phyloP scores from a whole-genome alignment of 495 filamentous ascomycete species.

The Podospora tetraspora region DNA sequence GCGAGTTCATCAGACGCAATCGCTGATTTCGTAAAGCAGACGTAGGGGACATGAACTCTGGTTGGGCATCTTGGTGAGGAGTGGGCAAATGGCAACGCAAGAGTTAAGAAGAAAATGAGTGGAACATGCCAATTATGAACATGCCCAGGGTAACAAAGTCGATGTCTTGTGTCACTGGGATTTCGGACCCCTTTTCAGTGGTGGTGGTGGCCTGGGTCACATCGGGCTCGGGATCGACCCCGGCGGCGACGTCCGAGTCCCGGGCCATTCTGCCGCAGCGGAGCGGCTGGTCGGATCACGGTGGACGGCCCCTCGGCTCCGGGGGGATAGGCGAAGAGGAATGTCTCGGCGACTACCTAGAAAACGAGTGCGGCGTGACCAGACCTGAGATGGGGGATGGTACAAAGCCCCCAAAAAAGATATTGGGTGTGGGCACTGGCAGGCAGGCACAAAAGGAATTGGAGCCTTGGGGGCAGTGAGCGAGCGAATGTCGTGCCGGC shows the following conservation, averaged over 20 bases:
- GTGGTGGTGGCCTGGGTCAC: background rate
- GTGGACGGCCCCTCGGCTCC: background rate
- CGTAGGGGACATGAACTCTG: background rate
- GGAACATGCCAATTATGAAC: conserved; percentile 80
- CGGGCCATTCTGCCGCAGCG: background rate
- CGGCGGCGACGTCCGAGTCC: background rate
- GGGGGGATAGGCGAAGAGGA: background rate
- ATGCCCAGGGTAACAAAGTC: conserved; percentile 89
- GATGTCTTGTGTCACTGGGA: conserved; percentile 40
- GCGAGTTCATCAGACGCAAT: background rate
- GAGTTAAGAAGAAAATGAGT: background rate
- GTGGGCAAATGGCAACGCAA: background rate
- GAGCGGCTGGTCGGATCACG: background rate
- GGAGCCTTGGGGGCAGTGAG: background rate
- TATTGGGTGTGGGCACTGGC: background rate
- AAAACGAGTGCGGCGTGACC: too few relatives aligned
- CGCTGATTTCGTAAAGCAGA: background rate
- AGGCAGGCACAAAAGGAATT: background rate
- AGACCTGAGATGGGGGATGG: background rate
- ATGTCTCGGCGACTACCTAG: background rate
- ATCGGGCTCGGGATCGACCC: conserved; percentile 2
- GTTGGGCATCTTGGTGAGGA: background rate
- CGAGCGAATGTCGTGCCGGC: background rate
- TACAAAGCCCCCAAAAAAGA: background rate
- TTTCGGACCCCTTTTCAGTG: background rate